Evolutionary conservation across 179 eudicot genomes (phyloP), one percentile per base, ranked within the genome.

Genomic region (Drosera spatulata): DNA sequence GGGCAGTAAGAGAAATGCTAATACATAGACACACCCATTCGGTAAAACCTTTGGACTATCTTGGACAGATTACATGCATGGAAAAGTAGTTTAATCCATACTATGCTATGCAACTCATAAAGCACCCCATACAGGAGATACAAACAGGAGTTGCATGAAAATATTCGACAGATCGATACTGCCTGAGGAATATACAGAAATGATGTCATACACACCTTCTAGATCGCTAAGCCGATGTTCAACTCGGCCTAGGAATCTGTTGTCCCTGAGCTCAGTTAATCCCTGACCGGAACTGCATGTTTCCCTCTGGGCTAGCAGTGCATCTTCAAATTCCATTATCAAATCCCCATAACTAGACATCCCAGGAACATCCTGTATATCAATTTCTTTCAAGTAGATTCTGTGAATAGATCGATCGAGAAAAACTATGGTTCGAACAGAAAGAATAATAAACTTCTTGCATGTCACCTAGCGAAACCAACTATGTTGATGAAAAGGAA

Each of bases 251-350:
- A 71, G 76, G 12, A 85, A 56, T 60, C 99, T 90, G 61, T 56
- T 77, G 62, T 85, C 85, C 72, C 75, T 79, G 56, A 80, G 65
- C 67, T 80, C 77, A 7, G 75, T 55, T 73, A 94, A 73, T 50
- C 60, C 73, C 61, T 56, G 67, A 64, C 88, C 81, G 45, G 91
- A 79, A 78, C 79, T 72, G 67, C 85, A 91, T 67, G 69, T 81
- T 2, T 82, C 76, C 47, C 96, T 77, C 66, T 94, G 96, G 75
- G 75, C 69, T 39, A 70, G 75, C 64, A 94, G 66, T 33, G 97
- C 93, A 76, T 83, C 95, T 79, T 87, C 87, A 71, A 90, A 87
- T 71, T 87, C 91, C 78, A 77, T 58, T 64, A 94, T 73, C 73
- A 90, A 64, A 69, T 87, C 85, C 37, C 83, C 80, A 58, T 77